Conservation (phyloP, 345 rosid species). For the Hibiscus syriacus region DNA sequence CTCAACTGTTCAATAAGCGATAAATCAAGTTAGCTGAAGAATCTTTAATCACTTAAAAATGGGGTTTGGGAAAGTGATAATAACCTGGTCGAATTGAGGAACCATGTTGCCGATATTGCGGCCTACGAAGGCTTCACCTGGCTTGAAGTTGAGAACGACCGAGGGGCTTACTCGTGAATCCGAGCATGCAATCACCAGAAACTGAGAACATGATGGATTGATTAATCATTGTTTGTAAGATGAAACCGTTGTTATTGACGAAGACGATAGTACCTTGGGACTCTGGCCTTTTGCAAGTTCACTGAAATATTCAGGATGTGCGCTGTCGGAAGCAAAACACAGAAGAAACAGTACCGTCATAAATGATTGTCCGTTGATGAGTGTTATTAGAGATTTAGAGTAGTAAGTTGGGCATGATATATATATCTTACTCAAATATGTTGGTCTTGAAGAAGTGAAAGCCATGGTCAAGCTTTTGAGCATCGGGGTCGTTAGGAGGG, state of each 20-base stretch:
- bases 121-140: conserved; percentile 89
- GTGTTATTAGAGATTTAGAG: no score
- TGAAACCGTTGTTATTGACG: background rate
- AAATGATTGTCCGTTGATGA: background rate
- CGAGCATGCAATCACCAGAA: conserved; percentile 88
- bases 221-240: background rate
- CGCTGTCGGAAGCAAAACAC: conserved; percentile 31
- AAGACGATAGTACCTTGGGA: conserved; percentile 32
- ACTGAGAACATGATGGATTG: conserved; percentile 30
- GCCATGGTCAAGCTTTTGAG: conserved; percentile 54
- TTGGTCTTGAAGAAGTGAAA: conserved; percentile 69
- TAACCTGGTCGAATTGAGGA: conserved; percentile 68
- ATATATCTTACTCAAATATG: conserved; percentile 53
- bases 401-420: background rate
- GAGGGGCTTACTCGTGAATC: conserved; percentile 95
- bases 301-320: conserved; percentile 41
- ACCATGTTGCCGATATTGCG: conserved; percentile 87
- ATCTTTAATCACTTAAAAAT: no score
- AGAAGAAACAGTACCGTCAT: background rate
- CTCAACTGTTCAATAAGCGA: conserved; percentile 8
- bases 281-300: conserved; percentile 77
- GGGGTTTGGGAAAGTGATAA: background rate
- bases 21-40: background rate
- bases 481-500: conserved; percentile 6
- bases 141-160: conserved; percentile 66